These are phyloP conservation scores for Leccinellum luteum DNA, from an alignment of 768 basidiomycete species.

Conservation along the genomic window DNA sequence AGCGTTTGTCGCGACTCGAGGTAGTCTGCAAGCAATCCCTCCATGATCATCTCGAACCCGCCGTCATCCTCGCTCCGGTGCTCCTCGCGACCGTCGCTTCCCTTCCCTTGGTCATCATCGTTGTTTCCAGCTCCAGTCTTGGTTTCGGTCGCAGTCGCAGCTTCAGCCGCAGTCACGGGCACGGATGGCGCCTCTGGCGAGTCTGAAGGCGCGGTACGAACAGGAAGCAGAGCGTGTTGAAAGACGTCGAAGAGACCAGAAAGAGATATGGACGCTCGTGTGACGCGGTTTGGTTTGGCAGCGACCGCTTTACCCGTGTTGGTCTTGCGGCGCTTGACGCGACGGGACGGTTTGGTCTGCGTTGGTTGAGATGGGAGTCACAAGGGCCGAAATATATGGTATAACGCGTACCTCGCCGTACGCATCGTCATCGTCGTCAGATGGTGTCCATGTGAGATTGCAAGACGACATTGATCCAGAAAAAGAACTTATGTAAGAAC, in stretches of 20 bases:
- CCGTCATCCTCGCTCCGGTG: slow-evolving; percentile 1
- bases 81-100: too few relatives aligned
- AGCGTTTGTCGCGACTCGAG: slow-evolving; percentile 29
- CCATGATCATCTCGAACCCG: slow-evolving; percentile 37
- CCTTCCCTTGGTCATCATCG: too few relatives aligned
- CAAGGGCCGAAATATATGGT: background rate
- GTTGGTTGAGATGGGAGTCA: background rate
- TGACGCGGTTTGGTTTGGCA: slow-evolving; percentile 6
- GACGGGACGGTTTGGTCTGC: slow-evolving; percentile 12
- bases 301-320: slow-evolving; percentile 16
- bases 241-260: slow-evolving; percentile 19
- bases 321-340: slow-evolving; percentile 28
- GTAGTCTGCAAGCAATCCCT: slow-evolving; percentile 34
- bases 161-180: background rate
- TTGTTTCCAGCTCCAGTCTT: background rate
- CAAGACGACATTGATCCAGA: background rate
- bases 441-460: slow-evolving; percentile 6
- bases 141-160: background rate
- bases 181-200: too few relatives aligned
- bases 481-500: too few relatives aligned
- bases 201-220: background rate
- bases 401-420: slow-evolving; percentile 19
- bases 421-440: slow-evolving; percentile 21
- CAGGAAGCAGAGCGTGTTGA: slow-evolving; percentile 4
- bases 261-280: slow-evolving; percentile 19